Percentiles rank a stretch among this genome's conserved stretches.
phyloP scores from a whole-genome alignment of 116 monocot species.

The Posidonia oceanica region DNA sequence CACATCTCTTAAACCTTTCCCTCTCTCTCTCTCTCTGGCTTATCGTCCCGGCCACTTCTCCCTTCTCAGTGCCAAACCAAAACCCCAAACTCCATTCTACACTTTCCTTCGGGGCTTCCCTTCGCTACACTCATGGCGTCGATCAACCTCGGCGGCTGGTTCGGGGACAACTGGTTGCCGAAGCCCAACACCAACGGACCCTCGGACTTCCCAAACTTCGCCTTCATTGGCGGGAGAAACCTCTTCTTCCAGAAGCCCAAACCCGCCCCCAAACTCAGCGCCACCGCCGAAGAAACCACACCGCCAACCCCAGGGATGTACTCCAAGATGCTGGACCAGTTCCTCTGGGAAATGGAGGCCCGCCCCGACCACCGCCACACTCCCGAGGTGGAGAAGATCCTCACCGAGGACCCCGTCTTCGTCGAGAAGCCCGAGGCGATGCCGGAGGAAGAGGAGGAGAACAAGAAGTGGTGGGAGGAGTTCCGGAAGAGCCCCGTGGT shows the following conservation, averaged over 20 bases:
- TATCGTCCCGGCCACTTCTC: no score
- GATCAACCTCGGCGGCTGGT: slow-evolving; percentile 51
- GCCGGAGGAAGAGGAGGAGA: slow-evolving; percentile 66
- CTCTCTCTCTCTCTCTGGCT: no score
- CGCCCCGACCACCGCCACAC: slow-evolving; percentile 74
- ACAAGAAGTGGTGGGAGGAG: slow-evolving; percentile 63
- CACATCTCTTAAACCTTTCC: no score
- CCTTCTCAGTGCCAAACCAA: no score
- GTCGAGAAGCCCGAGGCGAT: slow-evolving; percentile 39
- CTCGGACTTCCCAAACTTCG: slow-evolving; percentile 32
- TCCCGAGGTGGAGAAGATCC: slow-evolving; percentile 57
- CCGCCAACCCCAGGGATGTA: slow-evolving; percentile 15
- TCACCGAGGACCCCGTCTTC: no score
- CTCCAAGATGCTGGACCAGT: slow-evolving; percentile 69
- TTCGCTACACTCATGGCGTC: slow-evolving; percentile 64
- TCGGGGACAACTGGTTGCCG: slow-evolving; percentile 65
- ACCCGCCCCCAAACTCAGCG: slow-evolving; percentile 1
- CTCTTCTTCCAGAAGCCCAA: slow-evolving; percentile 23
- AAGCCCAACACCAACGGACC: slow-evolving; percentile 18
- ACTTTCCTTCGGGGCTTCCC: no score
- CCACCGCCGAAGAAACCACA: not conserved
- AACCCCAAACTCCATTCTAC: no score
- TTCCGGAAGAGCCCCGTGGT: no score
- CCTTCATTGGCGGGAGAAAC: slow-evolving; percentile 51
- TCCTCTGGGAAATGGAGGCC: slow-evolving; percentile 56